Evolutionary conservation across 2,329 filamentous ascomycete genomes (phyloP).

Genomic region (Dactylellina leptospora): DNA sequence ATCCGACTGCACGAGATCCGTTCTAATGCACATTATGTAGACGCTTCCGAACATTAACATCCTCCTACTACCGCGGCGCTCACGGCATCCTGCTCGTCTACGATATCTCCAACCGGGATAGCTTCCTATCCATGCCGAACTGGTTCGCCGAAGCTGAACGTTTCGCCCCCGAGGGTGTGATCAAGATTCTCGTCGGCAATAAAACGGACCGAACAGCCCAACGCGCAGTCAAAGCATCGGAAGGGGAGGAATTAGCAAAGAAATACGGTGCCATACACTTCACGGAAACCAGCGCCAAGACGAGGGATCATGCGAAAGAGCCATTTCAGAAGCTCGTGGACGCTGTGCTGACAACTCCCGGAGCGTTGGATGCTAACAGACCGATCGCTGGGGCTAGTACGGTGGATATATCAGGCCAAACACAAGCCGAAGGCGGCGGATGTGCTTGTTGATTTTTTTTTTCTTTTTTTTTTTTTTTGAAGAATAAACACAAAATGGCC

Average conservation of each 20-base stretch:
- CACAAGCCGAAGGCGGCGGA: constrained; percentile 22
- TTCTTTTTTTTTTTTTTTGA: too few species aligned
- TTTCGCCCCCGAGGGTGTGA: constrained; percentile 65
- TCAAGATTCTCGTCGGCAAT: constrained; percentile 66
- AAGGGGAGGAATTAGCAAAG: constrained; percentile 64
- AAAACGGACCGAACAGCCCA: constrained; percentile 65
- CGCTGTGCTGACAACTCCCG: constrained; percentile 63
- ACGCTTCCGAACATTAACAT: constrained; percentile 65
- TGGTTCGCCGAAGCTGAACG: constrained; percentile 67
- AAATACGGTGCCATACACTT: constrained; percentile 63
- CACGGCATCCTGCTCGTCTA: constrained; percentile 66
- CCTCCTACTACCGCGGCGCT: constrained; percentile 65
- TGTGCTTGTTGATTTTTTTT: constrained; percentile 57
- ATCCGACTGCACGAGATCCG: neutral
- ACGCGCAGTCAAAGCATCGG: constrained; percentile 64
- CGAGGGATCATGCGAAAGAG: constrained; percentile 65
- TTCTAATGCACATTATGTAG: too few species aligned
- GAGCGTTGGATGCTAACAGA: constrained; percentile 61
- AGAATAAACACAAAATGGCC: too few species aligned
- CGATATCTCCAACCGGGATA: constrained; percentile 64
- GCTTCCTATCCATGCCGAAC: constrained; percentile 65
- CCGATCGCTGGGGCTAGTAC: constrained; percentile 30
- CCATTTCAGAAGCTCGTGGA: constrained; percentile 67
- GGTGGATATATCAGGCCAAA: constrained; percentile 56
- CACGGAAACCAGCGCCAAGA: constrained; percentile 68